These are phyloP conservation scores for Amaranthus hypochondriacus DNA, from an alignment of 148 eudicot species.

Conservation along the genomic window DNA sequence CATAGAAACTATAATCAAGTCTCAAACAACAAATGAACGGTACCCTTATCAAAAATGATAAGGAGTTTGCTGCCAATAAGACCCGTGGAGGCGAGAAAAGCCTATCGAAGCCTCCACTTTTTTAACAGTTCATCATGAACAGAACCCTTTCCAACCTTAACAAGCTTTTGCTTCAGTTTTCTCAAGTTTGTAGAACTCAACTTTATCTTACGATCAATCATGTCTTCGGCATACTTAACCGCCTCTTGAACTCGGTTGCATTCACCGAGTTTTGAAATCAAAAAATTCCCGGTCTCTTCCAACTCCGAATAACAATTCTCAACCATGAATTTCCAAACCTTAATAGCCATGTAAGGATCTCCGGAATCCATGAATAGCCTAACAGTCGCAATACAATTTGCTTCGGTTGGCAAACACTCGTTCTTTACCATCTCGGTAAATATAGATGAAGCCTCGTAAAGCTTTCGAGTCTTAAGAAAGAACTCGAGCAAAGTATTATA, in stretches of 20 bases:
- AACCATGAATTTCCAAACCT: slow-evolving; percentile 71
- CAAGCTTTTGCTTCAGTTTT: slow-evolving; percentile 57
- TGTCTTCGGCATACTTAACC: slow-evolving; percentile 76
- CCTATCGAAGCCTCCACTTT: slow-evolving; percentile 44
- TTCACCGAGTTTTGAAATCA: slow-evolving; percentile 59
- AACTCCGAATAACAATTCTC: slow-evolving; percentile 48
- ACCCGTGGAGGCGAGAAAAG: not conserved
- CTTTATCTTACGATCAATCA: slow-evolving; percentile 70
- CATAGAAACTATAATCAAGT: not conserved
- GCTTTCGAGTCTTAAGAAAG: slow-evolving; percentile 39
- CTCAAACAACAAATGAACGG: not conserved
- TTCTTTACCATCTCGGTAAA: slow-evolving; percentile 78
- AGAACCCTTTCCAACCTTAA: slow-evolving; percentile 43
- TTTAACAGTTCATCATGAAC: slow-evolving; percentile 53
- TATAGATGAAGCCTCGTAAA: slow-evolving; percentile 43
- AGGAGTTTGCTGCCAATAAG: not conserved
- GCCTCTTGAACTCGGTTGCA: slow-evolving; percentile 65
- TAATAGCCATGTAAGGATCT: slow-evolving; percentile 61
- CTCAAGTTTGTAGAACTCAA: slow-evolving; percentile 47
- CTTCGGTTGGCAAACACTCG: slow-evolving; percentile 54
- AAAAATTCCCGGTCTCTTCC: slow-evolving; percentile 66
- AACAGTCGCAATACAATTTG: slow-evolving; percentile 49
- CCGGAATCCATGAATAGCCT: slow-evolving; percentile 42
- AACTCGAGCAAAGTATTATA: slow-evolving; percentile 48
- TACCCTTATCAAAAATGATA: too few relatives aligned